Base-by-base conservation (phyloP, 257 asterid species). In the Nicotiana tabacum region DNA sequence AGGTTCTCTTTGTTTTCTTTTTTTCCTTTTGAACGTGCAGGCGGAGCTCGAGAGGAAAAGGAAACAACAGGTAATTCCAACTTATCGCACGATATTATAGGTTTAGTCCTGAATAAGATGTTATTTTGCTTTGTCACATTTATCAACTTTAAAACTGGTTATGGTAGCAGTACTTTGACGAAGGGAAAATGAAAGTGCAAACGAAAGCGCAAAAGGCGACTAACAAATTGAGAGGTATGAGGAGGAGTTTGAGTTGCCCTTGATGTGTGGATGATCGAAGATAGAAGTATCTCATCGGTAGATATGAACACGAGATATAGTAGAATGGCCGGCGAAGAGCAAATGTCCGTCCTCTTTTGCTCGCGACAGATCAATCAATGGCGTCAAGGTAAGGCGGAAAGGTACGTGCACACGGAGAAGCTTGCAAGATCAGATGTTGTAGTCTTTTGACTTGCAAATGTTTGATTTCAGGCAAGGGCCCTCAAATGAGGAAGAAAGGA, bases 1-100 rank as follows among this genome's bases (percentile, higher is more conserved):
- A 27, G 2, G n/a, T 21, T 32, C 12, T 12, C 69, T 46, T 32
- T 55, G 7, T 11, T 27, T 13, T 61, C 15, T 66, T 61, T 48
- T 57, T 9, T 39, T 58, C 8, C 51, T 83, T 87, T 43, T 43
- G 51, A 43, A 43, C 91, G 2, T 27, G 35, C 56, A 51, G 83
- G 90, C 88, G 4, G 96, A 91, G 68, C 21, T 90, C 7, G 95
- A 91, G 83, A 91, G 91, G 86, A 85, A 86, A 83, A 87, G 90
- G 66, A 90, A 88, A 68, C 94, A 88, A 79, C 91, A 92, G 97
- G 97, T 92, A 86, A 55, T 64, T 62, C 18, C 21, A 43, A 8
- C 1, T 60, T 11, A n/a, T 48, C 21, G 29, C 18, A 69, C 5
- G 4, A 18, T 70, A 69, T 37, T 0, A 35, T 69, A 18, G 27